Evolutionary conservation across 2,329 filamentous ascomycete species (phyloP), one percentile per base, ranked within the genome.

Genomic region (Cercospora berteroae): DNA sequence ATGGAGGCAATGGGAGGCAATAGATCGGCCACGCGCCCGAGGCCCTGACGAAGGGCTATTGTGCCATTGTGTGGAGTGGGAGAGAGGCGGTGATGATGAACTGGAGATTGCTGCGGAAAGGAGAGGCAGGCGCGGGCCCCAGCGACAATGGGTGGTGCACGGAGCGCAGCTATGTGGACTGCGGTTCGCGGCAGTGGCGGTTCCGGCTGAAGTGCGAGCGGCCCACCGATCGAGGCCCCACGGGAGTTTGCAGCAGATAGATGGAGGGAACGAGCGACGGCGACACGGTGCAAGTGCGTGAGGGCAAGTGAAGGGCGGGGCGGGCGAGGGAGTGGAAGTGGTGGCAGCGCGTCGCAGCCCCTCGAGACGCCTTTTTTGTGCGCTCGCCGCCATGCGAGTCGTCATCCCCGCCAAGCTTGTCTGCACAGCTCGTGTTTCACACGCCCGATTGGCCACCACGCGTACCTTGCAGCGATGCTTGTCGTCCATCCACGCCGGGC

Each of bases 21-120:
- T 16, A 55, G 16, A 62, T 20, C 12, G 58, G 33, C 58, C 36
- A 60, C 59, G 59, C 36, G 59, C 33, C 23, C 39, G 23, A n/a
- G 16, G 39, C 59, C 36, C 23, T 39, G 36, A 20, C 23, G 27
- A 4, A 61, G 16, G 13, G 59, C 59, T 61, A 61, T 33, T 29
- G 39, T 61, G 59, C 59, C 59, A 61, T 61, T 61, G 59, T 61
- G 42, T 50, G 25, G 52, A 29, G 52, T n/a, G 36, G 36, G 23
- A 12, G 36, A 13, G 20, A 31, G 25, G 59, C 27, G 10, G 59
- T 44, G 42, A 31, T 33, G n/a, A 61, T 48, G 42, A 29, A 25
- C 58, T 29, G 59, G 59, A 61, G 23, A 48, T 31, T 61, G 39
- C 59, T 50, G 31, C 33, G 59, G 25, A 61, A 61, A 50, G 57